Evolutionary conservation across 2,329 filamentous ascomycete species (phyloP), one percentile per base, ranked within the genome.

Genomic region (Colletotrichum neosansevieriae): DNA sequence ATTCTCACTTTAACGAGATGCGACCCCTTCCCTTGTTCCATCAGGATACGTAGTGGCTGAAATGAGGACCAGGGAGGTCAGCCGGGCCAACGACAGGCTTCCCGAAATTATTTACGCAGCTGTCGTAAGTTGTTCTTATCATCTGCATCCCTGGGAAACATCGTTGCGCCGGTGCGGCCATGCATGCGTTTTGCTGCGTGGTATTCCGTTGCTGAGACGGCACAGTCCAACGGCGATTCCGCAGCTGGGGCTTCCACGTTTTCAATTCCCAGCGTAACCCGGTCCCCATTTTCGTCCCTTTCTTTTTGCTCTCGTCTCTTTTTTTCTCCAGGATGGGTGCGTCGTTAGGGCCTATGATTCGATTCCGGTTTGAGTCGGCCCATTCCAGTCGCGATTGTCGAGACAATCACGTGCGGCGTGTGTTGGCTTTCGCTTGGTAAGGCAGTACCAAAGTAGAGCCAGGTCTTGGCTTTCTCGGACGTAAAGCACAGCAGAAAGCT

Each of bases 181-280:
- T 53, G 29, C 50, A 38, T 19, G 32, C 50, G 32, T 34, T 17
- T 7, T 32, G n/a, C 32, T 53, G 32, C 29, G 32, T 53, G 15
- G 50, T 54, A 17, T 54, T 54, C 36, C 32, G 50, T n/a, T 54
- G 50, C 11, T 24, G 21, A 50, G 29, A 15, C 21, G 34, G 36
- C 19, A 54, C 51, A 58, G 64, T 45, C 44, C 51, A 53, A 58
- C 59, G 64, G 64, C 64, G 59, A 67, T 57, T 67, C 64, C 59
- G 64, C 51, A 19, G 38, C 44, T 40, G 29, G 50, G 50, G 24
- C 56, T 63, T 51, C 50, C 58, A 51, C 50, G 58, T 42, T 42
- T 34, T 17, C 10, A 19, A 36, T 44, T 10, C 9, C 19, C 44
- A 38, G 13, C 24, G 15, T 15, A 4, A 7, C 29, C 29, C 12